Base-by-base conservation (phyloP, 2,329 filamentous ascomycete genomes). In the Epichloe brachyelytri region DNA sequence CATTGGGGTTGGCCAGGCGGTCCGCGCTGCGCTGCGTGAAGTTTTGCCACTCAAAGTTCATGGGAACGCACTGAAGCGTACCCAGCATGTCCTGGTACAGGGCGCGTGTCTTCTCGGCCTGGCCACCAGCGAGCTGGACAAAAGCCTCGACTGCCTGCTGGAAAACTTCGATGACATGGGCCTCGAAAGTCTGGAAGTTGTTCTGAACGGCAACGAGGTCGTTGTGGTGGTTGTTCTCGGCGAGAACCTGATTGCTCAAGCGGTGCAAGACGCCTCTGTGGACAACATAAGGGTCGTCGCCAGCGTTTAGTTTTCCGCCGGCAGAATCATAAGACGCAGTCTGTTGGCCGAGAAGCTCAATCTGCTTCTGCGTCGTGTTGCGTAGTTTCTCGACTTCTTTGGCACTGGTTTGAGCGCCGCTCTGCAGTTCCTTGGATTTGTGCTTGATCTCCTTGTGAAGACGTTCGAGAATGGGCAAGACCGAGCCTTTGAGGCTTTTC, bases 371-470 rank as follows among this genome's bases (percentile, higher is more conserved):
- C 0, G 91, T 96, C 6, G 71, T 73, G 59, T 82, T 81, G 54
- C 91, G 86, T 8, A 88, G 83, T 73, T 95, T 96, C 55, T 95
- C 88, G 20, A 98, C 89, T 48, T 88, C 82, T 72, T 97, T 98
- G 58, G 86, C 82, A 15, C 83, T 80, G 74, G 94, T 95, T 54
- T 82, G 79, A 20, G 86, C 88, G 8, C 91, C 90, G 55, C 82
- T 77, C 43, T 79, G 77, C 47, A 98, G 78, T 69, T 96, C 90
- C 74, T 97, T 97, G 56, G 80, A 77, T 74, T 97, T 97, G 72
- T 86, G 83, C 78, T 97, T 98, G 75, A 98, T 93, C 67, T 97
- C 93, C 66, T 88, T 84, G 72, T 97, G 90, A 46, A 98, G 76
- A 49, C 89, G 85, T 60, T 94, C 88, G 63, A 98, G 83, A 56